phyloP scores from a whole-genome alignment of 371 early-diverging fungal species.

The Mucor plumbeus region DNA sequence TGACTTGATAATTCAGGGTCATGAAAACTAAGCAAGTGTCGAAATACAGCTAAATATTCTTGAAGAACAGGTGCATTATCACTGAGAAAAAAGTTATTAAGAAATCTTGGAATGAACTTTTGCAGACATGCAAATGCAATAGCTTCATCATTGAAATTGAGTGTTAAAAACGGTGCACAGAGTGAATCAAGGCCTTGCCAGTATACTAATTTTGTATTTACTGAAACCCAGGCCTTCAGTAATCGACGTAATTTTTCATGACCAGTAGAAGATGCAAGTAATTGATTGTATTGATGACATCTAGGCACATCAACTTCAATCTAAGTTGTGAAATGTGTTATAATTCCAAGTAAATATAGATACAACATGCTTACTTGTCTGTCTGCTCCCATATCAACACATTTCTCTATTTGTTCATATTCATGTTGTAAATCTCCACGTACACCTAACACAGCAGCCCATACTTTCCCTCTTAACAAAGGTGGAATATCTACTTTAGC shows the following conservation, averaged over 20 bases:
- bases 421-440: constrained; percentile 61
- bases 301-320: constrained; percentile 79
- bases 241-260: constrained; percentile 74
- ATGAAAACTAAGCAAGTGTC: constrained; percentile 70
- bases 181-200: constrained; percentile 90
- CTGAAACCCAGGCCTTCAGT: constrained; percentile 73
- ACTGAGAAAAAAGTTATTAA: constrained; percentile 69
- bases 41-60: constrained; percentile 69
- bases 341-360: not conserved
- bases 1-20: constrained; percentile 79
- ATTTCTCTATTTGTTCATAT: constrained; percentile 67
- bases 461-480: constrained; percentile 71
- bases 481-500: constrained; percentile 81
- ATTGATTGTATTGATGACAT: constrained; percentile 85
- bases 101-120: constrained; percentile 67
- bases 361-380: constrained; percentile 50
- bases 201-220: constrained; percentile 72
- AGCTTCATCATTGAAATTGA: constrained; percentile 77
- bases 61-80: constrained; percentile 75
- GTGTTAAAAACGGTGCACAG: constrained; percentile 76
- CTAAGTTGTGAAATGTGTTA: constrained; percentile 27
- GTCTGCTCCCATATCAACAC: constrained; percentile 56
- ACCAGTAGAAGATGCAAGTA: constrained; percentile 73
- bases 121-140: constrained; percentile 73
- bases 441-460: constrained; percentile 81